A percentile compares a stretch with the other conserved stretches of the same genome.
Conservation (phyloP, 23 red algal genomes). For the Gracilaria gracilis region DNA sequence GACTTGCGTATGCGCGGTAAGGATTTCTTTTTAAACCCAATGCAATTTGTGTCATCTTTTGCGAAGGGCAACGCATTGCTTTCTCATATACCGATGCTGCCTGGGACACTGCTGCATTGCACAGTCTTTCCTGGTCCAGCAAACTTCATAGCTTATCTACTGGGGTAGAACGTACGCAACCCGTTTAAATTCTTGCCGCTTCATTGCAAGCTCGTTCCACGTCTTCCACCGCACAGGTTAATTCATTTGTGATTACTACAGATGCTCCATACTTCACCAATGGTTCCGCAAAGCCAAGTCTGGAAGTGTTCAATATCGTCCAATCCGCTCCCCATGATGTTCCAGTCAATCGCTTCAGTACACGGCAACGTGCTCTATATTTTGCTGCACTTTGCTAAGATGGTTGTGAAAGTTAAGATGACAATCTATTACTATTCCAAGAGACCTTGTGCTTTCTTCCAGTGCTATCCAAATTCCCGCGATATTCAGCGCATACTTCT, state of each 20-base stretch:
- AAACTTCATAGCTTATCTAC: background rate
- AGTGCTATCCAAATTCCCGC: background rate
- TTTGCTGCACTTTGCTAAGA: slow-evolving; percentile 24
- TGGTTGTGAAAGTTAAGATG: slow-evolving; percentile 23
- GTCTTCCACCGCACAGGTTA: background rate
- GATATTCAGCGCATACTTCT: background rate
- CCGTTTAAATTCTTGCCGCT: background rate
- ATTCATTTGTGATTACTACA: background rate
- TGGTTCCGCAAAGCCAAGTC: background rate
- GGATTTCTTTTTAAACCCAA: background rate
- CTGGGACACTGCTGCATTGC: background rate
- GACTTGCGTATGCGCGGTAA: background rate
- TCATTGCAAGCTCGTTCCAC: background rate
- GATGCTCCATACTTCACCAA: background rate
- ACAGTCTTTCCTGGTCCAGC: background rate
- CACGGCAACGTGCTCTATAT: background rate
- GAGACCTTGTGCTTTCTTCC: background rate
- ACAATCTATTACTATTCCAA: background rate
- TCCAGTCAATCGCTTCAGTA: background rate
- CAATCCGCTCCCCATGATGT: background rate
- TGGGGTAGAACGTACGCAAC: background rate
- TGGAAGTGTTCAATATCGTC: background rate
- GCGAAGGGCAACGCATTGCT: background rate
- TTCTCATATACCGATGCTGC: background rate
- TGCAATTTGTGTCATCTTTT: background rate